Percentiles rank a stretch among this genome's conserved stretches.
Conservation (phyloP, 2,329 filamentous ascomycete genomes). For the Colletotrichum sojae region DNA sequence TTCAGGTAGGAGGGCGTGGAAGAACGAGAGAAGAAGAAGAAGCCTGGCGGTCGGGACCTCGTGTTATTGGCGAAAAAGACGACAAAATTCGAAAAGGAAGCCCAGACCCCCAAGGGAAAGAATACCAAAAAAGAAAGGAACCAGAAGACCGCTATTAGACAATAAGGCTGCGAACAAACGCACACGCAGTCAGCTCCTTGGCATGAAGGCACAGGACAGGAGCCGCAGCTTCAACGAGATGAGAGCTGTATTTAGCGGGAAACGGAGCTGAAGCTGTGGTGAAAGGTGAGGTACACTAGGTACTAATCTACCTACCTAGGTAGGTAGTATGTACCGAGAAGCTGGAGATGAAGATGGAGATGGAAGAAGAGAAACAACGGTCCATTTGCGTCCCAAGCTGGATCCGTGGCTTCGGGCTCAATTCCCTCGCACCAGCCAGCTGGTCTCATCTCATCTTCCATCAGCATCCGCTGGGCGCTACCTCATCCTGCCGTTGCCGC, state of each 20-base stretch:
- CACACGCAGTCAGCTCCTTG: slow-evolving; percentile 18
- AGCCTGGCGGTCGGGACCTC: neutral
- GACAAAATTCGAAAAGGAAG: neutral
- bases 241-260: no score
- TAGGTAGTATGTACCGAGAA: neutral
- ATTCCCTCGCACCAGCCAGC: slow-evolving; percentile 6
- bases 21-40: neutral
- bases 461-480: neutral
- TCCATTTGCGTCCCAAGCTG: neutral
- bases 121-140: neutral
- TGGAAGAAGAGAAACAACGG: slow-evolving; percentile 10
- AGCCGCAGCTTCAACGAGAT: slow-evolving; percentile 2
- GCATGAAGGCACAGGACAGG: neutral
- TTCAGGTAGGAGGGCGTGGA: neutral
- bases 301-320: no score
- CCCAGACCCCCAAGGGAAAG: neutral
- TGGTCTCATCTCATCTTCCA: slow-evolving; percentile 21
- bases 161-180: slow-evolving; percentile 4
- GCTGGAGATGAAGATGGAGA: slow-evolving; percentile 14
- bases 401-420: slow-evolving; percentile 28
- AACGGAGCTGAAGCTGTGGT: neutral
- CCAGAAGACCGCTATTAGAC: neutral
- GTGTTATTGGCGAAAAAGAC: neutral
- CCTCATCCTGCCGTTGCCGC: slow-evolving; percentile 7
- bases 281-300: no score